These are phyloP conservation scores for Cupressus sempervirens DNA, from an alignment of 75 land plant genomes.

Conservation along the genomic window DNA sequence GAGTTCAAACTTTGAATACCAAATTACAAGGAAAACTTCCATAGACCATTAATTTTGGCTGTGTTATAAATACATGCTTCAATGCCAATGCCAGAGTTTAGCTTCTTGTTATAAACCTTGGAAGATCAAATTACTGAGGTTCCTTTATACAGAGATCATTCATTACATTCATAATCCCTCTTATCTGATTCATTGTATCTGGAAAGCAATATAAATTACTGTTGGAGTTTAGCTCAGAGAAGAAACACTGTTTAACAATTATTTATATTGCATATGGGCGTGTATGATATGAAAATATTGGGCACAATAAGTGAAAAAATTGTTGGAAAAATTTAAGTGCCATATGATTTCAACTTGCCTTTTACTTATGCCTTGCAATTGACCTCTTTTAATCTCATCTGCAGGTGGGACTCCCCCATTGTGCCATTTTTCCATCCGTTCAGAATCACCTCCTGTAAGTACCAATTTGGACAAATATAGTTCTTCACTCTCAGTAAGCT, in stretches of 20 bases:
- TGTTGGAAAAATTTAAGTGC: not conserved
- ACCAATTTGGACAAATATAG: conserved; percentile 49
- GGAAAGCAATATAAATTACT: not conserved
- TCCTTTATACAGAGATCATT: not conserved
- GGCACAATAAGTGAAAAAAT: not conserved
- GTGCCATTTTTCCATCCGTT: conserved; percentile 65
- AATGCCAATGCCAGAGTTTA: not conserved
- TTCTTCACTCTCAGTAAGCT: conserved; percentile 65
- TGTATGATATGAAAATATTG: not conserved
- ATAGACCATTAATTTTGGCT: too few species aligned
- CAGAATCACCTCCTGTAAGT: conserved; percentile 43
- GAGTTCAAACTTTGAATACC: not conserved
- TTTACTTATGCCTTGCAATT: conserved; percentile 73
- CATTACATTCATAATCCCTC: not conserved
- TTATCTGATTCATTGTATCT: not conserved
- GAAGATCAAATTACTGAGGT: not conserved
- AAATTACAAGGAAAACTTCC: not conserved
- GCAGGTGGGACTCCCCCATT: conserved; percentile 55
- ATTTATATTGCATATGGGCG: not conserved
- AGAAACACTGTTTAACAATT: not conserved
- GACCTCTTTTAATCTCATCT: conserved; percentile 70
- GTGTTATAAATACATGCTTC: not conserved
- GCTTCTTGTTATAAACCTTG: not conserved
- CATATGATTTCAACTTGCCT: conserved; percentile 36
- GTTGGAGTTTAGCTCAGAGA: not conserved